These are phyloP conservation scores for Schwanniomyces etchellsii DNA, from an alignment of 1,139 yeast genomes.

Conservation along the genomic window DNA sequence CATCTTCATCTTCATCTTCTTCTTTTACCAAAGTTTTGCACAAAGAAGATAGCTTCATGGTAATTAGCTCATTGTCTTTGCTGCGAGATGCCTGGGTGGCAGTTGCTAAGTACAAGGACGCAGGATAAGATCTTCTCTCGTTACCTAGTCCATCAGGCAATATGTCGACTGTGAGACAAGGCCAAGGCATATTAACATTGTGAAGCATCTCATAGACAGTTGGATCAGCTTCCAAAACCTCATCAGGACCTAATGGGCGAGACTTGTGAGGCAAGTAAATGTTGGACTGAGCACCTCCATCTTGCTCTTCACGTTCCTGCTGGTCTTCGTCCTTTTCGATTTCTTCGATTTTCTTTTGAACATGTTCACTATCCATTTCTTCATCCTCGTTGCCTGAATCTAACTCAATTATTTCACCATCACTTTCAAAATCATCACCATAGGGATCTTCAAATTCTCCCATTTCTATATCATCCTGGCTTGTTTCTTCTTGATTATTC, in stretches of 20 bases:
- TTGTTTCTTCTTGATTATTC: constrained; percentile 16
- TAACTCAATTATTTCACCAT: constrained; percentile 78
- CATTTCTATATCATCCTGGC: constrained; percentile 49
- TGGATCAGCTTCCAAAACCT: constrained; percentile 94
- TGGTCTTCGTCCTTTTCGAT: constrained; percentile 27
- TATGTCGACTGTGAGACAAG: constrained; percentile 86
- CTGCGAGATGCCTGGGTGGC: constrained; percentile 91
- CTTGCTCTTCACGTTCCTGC: constrained; percentile 1
- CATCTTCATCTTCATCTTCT: constrained; percentile 59
- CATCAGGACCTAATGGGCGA: constrained; percentile 90
- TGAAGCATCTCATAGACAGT: constrained; percentile 95
- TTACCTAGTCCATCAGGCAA: constrained; percentile 82
- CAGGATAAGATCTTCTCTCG: constrained; percentile 89
- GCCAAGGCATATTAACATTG: constrained; percentile 93
- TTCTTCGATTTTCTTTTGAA: constrained; percentile 17
- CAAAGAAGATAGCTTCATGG: constrained; percentile 77
- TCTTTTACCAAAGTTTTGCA: constrained; percentile 82
- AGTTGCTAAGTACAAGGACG: constrained; percentile 76
- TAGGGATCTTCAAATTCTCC: constrained; percentile 94
- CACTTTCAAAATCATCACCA: constrained; percentile 93
- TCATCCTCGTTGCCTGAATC: constrained; percentile 62
- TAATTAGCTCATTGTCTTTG: constrained; percentile 82
- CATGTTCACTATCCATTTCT: constrained; percentile 33
- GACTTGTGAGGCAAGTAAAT: constrained; percentile 84
- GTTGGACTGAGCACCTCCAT: constrained; percentile 26